phyloP scores from a whole-genome alignment of 139 green algal species.

The Tetradesmus lagerheimii region DNA sequence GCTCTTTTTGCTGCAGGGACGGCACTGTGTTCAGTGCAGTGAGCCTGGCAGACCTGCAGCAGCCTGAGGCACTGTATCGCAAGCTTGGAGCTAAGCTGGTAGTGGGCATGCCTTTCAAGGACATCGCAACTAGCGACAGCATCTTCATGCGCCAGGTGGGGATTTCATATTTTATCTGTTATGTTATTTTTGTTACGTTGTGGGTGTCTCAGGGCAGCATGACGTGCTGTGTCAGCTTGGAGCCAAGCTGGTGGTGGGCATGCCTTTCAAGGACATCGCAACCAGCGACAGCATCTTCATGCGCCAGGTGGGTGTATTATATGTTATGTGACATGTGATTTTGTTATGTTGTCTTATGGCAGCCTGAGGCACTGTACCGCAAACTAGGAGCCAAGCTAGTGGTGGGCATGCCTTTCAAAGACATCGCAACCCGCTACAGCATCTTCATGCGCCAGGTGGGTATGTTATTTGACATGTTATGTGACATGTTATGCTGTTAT shows the following conservation, averaged over 20 bases:
- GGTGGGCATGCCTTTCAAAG: slow-evolving; percentile 99
- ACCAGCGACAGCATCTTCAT: slow-evolving; percentile 94
- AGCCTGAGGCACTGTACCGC: too few relatives aligned
- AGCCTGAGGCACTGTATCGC: slow-evolving; percentile 81
- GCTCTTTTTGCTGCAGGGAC: slow-evolving; percentile 48
- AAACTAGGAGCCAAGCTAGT: slow-evolving; percentile 83
- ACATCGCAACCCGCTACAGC: slow-evolving; percentile 94
- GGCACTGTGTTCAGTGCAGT: slow-evolving; percentile 73
- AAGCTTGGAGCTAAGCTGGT: slow-evolving; percentile 94
- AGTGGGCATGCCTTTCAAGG: slow-evolving; percentile 99
- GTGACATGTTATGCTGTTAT: too few relatives aligned
- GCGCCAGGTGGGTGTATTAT: slow-evolving; percentile 47
- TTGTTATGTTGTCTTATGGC: too few relatives aligned
- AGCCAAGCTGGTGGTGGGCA: slow-evolving; percentile 96
- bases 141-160: slow-evolving; percentile 81
- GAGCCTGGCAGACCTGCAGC: slow-evolving; percentile 63
- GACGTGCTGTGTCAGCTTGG: slow-evolving; percentile 90
- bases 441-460: slow-evolving; percentile 88
- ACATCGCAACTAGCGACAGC: slow-evolving; percentile 95
- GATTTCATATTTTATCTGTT: neutral
- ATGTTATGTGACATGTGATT: too few relatives aligned
- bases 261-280: slow-evolving; percentile 99
- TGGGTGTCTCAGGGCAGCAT: too few relatives aligned
- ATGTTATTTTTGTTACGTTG: too few relatives aligned
- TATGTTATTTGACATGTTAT: too few relatives aligned